phyloP scores from a whole-genome alignment of 495 filamentous ascomycete species.

The Umbilicaria muhlenbergii region DNA sequence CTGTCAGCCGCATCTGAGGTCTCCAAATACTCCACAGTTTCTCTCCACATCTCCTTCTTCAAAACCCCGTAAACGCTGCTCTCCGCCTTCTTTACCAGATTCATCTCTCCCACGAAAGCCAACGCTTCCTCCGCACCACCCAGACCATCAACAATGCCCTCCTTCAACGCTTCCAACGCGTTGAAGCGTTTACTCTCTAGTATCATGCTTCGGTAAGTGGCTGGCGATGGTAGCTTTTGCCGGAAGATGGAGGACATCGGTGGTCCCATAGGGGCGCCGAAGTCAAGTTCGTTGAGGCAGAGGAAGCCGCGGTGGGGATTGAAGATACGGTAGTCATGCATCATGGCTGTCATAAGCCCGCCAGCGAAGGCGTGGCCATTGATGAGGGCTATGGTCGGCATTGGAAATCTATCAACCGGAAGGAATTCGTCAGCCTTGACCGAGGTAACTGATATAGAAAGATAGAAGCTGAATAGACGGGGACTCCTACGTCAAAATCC shows the following conservation, averaged over 20 bases:
- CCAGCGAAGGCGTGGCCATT: constrained; percentile 76
- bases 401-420: constrained; percentile 39
- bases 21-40: constrained; percentile 38
- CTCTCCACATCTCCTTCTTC: constrained; percentile 59
- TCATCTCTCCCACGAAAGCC: constrained; percentile 35
- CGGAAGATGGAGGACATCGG: constrained; percentile 63
- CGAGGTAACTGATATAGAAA: background rate
- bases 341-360: constrained; percentile 68
- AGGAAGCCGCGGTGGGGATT: constrained; percentile 50
- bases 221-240: constrained; percentile 38
- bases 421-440: background rate
- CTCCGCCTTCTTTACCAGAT: constrained; percentile 39
- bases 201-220: constrained; percentile 44
- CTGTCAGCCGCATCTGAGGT: constrained; percentile 27
- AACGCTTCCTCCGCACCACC: constrained; percentile 47
- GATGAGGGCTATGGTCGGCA: constrained; percentile 65
- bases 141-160: constrained; percentile 50
- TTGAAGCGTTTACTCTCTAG: constrained; percentile 53
- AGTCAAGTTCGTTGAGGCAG: constrained; percentile 66
- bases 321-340: constrained; percentile 69
- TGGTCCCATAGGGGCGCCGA: constrained; percentile 53
- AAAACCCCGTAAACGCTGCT: constrained; percentile 49
- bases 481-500: constrained; percentile 41
- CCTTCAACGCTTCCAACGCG: constrained; percentile 40
- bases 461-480: background rate